Evolutionary conservation across 2,329 filamentous ascomycete species (phyloP), one percentile per base, ranked within the genome.

Genomic region (Paecilomyces sp.): DNA sequence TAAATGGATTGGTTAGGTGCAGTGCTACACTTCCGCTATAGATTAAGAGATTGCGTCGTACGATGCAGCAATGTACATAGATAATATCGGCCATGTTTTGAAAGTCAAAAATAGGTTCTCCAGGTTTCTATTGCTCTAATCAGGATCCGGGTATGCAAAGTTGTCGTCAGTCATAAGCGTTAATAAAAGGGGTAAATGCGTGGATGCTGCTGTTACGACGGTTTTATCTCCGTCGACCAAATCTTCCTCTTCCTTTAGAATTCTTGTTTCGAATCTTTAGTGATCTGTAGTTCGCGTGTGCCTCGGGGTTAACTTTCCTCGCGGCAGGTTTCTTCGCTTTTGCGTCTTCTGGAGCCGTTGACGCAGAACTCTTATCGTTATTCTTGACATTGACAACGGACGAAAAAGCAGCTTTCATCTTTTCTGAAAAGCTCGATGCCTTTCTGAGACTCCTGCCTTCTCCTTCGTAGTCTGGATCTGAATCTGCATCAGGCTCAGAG

Each of bases 251-350:
- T 25, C 71, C 72, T 61, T 72, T 72, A 9, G 68, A 67, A 13
- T 70, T 70, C 60, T 71, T 71, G 62, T 75, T 76, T 41, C 74
- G 68, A 61, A 81, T 79, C 63, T 80, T 81, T 63, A 81, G 62
- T 11, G 77, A 75, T 13, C 78, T 70, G 60, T 79, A 81, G 63
- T 81, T 81, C 15, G 77, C 77, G 70, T 81, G 79, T 15, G 79
- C 75, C 54, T 76, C 70, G 0, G 77, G 72, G 54, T 79, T 79
- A 58, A 79, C 66, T 63, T 75, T 79, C 34, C 73, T 69, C 31
- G 64, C 57, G 12, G 63, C 65, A 33, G 68, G 63, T 54, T 68
- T 70, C 53, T 70, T 68, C 36, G 66, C 65, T 47, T 68, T 63
- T 62, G 61, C 12, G 61, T 60, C 34, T 57, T 61, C 34, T 24